Evolutionary conservation across 768 basidiomycete species (phyloP).

Genomic region (Hebeloma cylindrosporum): DNA sequence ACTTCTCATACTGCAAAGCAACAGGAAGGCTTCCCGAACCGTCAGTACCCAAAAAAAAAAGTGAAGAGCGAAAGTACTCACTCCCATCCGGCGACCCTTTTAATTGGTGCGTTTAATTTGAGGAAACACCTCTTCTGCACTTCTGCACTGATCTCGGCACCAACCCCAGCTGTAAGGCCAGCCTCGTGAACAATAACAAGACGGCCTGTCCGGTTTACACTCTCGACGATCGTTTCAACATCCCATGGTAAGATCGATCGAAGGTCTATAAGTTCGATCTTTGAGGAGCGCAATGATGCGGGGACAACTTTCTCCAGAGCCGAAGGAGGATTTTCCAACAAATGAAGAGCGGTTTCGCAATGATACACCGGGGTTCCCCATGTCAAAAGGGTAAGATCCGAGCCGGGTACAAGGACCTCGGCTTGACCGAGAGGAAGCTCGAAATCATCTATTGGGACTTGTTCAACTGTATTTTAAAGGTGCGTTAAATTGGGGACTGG

Average conservation of each 20-base stretch:
- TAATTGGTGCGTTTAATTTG: slow-evolving; percentile 85
- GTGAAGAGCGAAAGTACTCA: slow-evolving; percentile 43
- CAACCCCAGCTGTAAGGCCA: slow-evolving; percentile 82
- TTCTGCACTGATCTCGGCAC: slow-evolving; percentile 89
- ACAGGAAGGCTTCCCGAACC: slow-evolving; percentile 65
- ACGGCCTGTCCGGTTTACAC: slow-evolving; percentile 81
- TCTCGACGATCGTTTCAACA: slow-evolving; percentile 73
- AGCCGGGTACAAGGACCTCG: slow-evolving; percentile 70
- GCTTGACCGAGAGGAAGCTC: slow-evolving; percentile 80
- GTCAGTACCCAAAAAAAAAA: neutral
- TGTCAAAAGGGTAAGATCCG: slow-evolving; percentile 85
- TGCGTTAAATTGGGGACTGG: neutral
- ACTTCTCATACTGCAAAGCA: slow-evolving; percentile 86
- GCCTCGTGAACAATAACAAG: slow-evolving; percentile 93
- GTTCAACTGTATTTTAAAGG: slow-evolving; percentile 59
- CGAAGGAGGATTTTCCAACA: slow-evolving; percentile 67
- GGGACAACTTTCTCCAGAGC: slow-evolving; percentile 68
- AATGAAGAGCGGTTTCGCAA: slow-evolving; percentile 79
- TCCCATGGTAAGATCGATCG: slow-evolving; percentile 92
- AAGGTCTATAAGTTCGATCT: slow-evolving; percentile 87
- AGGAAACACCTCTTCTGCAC: slow-evolving; percentile 88
- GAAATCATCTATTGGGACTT: slow-evolving; percentile 89
- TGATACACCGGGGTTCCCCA: slow-evolving; percentile 96
- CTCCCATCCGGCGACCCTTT: slow-evolving; percentile 92
- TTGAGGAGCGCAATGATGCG: slow-evolving; percentile 58